Conservation (phyloP, 1,284 basidiomycete species). For the Cystobasidium slooffiae region DNA sequence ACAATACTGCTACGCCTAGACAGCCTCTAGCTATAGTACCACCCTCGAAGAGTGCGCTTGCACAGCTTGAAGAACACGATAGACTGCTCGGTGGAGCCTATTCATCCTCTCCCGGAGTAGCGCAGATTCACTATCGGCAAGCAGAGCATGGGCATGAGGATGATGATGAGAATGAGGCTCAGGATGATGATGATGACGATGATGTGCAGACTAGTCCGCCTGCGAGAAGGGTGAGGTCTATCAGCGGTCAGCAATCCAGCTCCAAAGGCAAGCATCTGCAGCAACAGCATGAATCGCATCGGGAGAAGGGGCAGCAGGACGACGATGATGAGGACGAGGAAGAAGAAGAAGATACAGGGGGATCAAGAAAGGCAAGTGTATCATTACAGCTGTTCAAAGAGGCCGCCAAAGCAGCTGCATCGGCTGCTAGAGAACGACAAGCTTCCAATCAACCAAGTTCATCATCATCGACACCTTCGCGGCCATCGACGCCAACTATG, state of each 20-base stretch:
- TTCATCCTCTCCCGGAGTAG: conserved; percentile 29
- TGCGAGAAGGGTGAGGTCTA: not conserved
- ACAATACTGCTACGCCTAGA: not conserved
- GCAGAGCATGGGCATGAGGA: conserved; percentile 42
- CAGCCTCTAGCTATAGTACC: conserved; percentile 15
- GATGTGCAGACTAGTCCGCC: conserved; percentile 15
- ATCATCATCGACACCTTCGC: not conserved
- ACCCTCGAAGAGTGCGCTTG: not conserved
- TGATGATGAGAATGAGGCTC: conserved; percentile 27
- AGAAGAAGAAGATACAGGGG: conserved; percentile 24
- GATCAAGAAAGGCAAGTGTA: conserved; percentile 50
- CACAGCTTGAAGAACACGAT: conserved; percentile 16
- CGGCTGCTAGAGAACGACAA: conserved; percentile 38
- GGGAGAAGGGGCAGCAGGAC: not conserved
- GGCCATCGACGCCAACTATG: not conserved
- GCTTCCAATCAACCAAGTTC: not conserved
- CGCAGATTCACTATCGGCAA: conserved; percentile 32
- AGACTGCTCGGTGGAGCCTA: conserved; percentile 10
- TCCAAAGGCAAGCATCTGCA: conserved; percentile 2
- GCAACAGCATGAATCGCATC: not conserved
- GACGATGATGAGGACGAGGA: conserved; percentile 2
- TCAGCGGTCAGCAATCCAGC: not conserved
- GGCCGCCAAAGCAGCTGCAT: conserved; percentile 40
- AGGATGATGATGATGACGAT: conserved; percentile 13
- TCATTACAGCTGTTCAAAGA: conserved; percentile 52